Percentiles rank a stretch among this genome's conserved stretches.
Evolutionary conservation across 2,329 filamentous ascomycete species (phyloP).

Genomic region (Talaromyces sp.): DNA sequence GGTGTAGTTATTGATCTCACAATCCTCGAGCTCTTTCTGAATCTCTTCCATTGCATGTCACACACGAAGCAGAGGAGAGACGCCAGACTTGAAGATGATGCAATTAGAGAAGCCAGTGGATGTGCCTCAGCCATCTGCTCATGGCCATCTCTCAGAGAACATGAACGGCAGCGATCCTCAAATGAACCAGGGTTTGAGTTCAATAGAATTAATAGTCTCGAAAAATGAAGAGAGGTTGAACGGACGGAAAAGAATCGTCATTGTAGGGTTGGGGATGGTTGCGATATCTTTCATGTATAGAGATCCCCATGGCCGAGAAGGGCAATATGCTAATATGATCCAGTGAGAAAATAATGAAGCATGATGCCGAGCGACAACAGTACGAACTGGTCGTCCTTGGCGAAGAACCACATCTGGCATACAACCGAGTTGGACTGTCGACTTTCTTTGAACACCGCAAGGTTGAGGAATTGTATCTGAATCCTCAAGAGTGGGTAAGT

Average conservation of each 20-base stretch:
- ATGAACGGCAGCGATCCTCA: not conserved
- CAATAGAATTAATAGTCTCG: not conserved
- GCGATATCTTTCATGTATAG: conserved; percentile 81
- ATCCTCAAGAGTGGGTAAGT: conserved; percentile 71
- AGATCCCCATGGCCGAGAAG: not conserved
- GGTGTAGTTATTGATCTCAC: not conserved
- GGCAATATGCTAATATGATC: conserved; percentile 6
- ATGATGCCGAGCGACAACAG: conserved; percentile 67
- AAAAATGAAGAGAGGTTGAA: not conserved
- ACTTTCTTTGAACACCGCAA: conserved; percentile 83
- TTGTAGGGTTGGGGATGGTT: conserved; percentile 86
- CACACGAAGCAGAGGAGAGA: not conserved
- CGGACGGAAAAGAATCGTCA: conserved; percentile 61
- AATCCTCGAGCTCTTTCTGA: not conserved
- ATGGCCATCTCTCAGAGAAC: not conserved
- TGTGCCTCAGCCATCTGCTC: not conserved
- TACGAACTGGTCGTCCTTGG: conserved; percentile 82
- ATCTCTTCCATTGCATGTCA: not conserved
- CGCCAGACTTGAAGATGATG: not conserved
- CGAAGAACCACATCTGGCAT: conserved; percentile 81
- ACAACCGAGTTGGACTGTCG: conserved; percentile 85
- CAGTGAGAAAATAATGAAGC: conserved; percentile 84
- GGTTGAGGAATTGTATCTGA: conserved; percentile 83
- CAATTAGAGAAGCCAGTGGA: not conserved
- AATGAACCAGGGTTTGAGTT: not conserved